These are phyloP conservation scores for Casuarina glauca DNA, from an alignment of 306 rosid genomes.

Conservation along the genomic window DNA sequence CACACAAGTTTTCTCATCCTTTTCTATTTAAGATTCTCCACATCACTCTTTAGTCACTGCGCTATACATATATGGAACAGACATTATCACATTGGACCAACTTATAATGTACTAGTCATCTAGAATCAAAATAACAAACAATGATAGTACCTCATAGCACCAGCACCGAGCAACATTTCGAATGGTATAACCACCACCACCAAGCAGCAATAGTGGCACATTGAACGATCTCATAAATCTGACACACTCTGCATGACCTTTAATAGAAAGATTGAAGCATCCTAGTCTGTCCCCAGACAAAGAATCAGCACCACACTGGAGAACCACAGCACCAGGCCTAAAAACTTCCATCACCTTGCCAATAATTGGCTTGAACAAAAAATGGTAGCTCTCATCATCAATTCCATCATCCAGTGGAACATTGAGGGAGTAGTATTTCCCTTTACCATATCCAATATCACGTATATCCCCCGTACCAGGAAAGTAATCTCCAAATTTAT, in stretches of 20 bases:
- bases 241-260: slow-evolving; percentile 91
- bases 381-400: slow-evolving; percentile 93
- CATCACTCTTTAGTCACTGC: slow-evolving; percentile 3
- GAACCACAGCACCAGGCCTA: slow-evolving; percentile 88
- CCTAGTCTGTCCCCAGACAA: slow-evolving; percentile 89
- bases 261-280: slow-evolving; percentile 84
- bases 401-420: slow-evolving; percentile 90
- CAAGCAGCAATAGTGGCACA: slow-evolving; percentile 78
- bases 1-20: not conserved
- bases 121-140: slow-evolving; percentile 17
- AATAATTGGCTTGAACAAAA: slow-evolving; percentile 77
- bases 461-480: slow-evolving; percentile 87
- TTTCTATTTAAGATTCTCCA: slow-evolving; percentile 5
- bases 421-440: slow-evolving; percentile 84
- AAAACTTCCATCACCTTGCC: slow-evolving; percentile 88
- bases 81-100: slow-evolving; percentile 19
- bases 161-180: slow-evolving; percentile 93
- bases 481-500: slow-evolving; percentile 87
- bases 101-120: slow-evolving; percentile 8
- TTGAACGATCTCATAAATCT: slow-evolving; percentile 86
- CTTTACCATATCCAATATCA: slow-evolving; percentile 76
- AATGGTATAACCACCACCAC: slow-evolving; percentile 91
- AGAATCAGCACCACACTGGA: slow-evolving; percentile 92
- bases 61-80: slow-evolving; percentile 1
- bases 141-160: slow-evolving; percentile 75